Evolutionary conservation across 2,329 filamentous ascomycete genomes (phyloP).

Genomic region (Trichoderma gracile): DNA sequence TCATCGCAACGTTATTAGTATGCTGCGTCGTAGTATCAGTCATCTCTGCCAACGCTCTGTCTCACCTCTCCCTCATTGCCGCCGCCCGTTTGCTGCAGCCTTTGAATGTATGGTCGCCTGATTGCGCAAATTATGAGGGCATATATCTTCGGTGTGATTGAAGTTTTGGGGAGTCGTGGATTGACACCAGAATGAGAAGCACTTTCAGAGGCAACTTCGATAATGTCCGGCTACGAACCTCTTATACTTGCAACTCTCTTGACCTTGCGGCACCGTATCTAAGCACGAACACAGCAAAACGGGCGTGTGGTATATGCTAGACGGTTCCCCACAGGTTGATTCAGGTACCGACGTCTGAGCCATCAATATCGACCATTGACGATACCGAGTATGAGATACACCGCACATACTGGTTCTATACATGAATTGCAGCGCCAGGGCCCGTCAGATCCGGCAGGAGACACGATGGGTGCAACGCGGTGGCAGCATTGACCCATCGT

Average conservation of each 20-base stretch:
- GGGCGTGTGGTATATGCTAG: neutral
- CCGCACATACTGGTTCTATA: neutral
- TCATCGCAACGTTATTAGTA: neutral
- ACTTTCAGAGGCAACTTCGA: neutral
- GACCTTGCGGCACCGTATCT: constrained; percentile 8
- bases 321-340: neutral
- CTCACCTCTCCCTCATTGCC: neutral
- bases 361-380: neutral
- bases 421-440: neutral
- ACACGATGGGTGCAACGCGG: neutral
- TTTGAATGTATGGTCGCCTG: neutral
- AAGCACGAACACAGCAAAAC: neutral
- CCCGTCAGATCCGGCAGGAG: no score
- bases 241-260: constrained; percentile 6
- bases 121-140: neutral
- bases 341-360: neutral
- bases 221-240: neutral
- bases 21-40: neutral
- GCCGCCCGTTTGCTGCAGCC: neutral
- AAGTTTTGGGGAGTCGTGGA: neutral
- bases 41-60: neutral
- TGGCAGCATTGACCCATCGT: neutral
- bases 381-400: neutral
- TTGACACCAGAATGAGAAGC: neutral
- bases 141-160: neutral